Evolutionary conservation across 495 filamentous ascomycete genomes (phyloP).

Genomic region (Xylaria curta): DNA sequence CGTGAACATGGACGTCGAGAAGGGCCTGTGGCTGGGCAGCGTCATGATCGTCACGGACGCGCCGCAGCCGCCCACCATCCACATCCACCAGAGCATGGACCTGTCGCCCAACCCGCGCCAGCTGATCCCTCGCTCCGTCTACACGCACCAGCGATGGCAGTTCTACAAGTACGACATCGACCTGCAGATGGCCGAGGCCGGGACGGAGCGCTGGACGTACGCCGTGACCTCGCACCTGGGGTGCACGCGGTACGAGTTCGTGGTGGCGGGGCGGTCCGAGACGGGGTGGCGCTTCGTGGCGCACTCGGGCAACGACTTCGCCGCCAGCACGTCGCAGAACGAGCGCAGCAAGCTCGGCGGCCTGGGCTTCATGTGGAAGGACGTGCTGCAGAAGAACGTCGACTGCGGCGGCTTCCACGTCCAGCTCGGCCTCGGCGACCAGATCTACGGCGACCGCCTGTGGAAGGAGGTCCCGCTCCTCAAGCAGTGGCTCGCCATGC

Average conservation of each 20-base stretch:
- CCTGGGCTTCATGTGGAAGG: slow-evolving; percentile 96
- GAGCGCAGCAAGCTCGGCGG: slow-evolving; percentile 87
- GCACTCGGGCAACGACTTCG: slow-evolving; percentile 95
- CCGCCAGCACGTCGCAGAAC: slow-evolving; percentile 80
- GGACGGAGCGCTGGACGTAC: slow-evolving; percentile 92
- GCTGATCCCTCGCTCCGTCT: slow-evolving; percentile 82
- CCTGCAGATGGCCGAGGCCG: slow-evolving; percentile 82
- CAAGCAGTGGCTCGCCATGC: slow-evolving; percentile 91
- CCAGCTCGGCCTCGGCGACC: slow-evolving; percentile 88
- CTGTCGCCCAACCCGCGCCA: slow-evolving; percentile 93
- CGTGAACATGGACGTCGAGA: slow-evolving; percentile 95
- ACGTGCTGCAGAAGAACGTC: slow-evolving; percentile 95
- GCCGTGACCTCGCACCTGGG: slow-evolving; percentile 96
- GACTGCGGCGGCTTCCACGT: slow-evolving; percentile 96
- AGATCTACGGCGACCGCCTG: slow-evolving; percentile 94
- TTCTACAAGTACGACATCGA: slow-evolving; percentile 97
- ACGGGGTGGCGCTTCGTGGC: slow-evolving; percentile 96
- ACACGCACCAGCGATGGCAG: slow-evolving; percentile 87
- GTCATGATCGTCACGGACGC: slow-evolving; percentile 83
- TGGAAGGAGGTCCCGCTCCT: slow-evolving; percentile 95
- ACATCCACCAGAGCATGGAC: slow-evolving; percentile 90
- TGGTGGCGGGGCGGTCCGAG: slow-evolving; percentile 91
- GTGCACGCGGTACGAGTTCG: slow-evolving; percentile 95
- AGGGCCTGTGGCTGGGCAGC: slow-evolving; percentile 84
- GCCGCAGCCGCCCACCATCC: slow-evolving; percentile 94